phyloP scores from a whole-genome alignment of 345 rosid genomes.

The Eucalyptus tenuipes region DNA sequence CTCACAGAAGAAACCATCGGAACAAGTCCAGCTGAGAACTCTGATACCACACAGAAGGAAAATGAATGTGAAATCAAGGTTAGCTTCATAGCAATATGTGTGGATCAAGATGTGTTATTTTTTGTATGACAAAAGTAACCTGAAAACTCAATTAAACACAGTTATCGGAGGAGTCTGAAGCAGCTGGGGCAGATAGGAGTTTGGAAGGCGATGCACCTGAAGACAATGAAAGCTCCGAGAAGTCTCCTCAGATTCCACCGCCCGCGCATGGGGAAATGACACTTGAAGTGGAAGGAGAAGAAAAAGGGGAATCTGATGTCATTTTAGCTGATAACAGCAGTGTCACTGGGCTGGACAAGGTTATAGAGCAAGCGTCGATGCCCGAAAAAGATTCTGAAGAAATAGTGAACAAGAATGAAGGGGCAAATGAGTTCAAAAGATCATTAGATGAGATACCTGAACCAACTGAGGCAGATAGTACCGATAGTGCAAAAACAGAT shows the following conservation, averaged over 20 bases:
- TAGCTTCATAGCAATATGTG: not conserved
- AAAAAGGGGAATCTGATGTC: not conserved
- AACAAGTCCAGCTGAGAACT: not conserved
- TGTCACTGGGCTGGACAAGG: not conserved
- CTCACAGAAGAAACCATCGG: not conserved
- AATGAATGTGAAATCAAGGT: not conserved
- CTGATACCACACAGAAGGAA: not conserved
- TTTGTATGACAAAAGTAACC: not conserved
- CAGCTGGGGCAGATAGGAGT: not conserved
- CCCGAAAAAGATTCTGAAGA: not conserved
- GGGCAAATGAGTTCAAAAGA: not conserved
- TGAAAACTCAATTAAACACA: not conserved
- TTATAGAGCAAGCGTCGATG: not conserved
- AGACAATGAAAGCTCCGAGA: not conserved
- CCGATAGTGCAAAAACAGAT: not conserved
- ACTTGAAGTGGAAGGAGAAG: not conserved
- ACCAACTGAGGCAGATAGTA: not conserved
- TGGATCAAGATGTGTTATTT: not conserved
- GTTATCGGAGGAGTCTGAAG: not conserved
- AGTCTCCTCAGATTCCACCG: not conserved
- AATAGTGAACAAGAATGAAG: not conserved
- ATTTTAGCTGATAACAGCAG: not conserved
- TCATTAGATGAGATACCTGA: not conserved
- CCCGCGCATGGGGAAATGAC: not conserved
- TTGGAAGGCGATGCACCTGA: not conserved